Evolutionary conservation across 2,329 filamentous ascomycete species (phyloP), one percentile per base, ranked within the genome.

Genomic region (Paraphaeosphaeria sporulosa): DNA sequence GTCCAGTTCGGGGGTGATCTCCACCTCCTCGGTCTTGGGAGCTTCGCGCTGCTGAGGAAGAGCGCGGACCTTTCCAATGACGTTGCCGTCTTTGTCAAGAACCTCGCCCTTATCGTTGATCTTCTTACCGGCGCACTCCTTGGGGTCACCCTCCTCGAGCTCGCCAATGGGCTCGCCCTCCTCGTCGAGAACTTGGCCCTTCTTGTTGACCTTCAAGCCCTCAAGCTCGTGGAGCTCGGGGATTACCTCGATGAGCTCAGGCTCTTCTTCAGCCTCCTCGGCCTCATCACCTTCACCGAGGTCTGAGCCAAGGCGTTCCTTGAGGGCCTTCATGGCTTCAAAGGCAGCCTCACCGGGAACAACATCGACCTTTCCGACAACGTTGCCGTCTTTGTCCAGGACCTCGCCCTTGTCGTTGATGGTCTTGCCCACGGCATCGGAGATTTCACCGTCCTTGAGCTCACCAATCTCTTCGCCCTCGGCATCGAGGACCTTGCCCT

Each of bases 61-160:
- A 21, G 83, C 80, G 66, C 85, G 80, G 62, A 88, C 85, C 64
- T 84, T 85, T 42, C 87, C 88, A 61, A 90, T 83, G 62, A 90
- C 81, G 47, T 88, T 87, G 43, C 87, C 87, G 48, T 86, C 84
- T 71, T 83, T 86, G 72, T 89, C 87, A 70, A 89, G 81, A 58
- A 90, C 86, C 69, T 89, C 87, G 25, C 87, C 87, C 75, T 88
- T 81, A 59, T 83, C 83, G 65, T 90, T 88, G 66, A 88, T 80
- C 75, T 89, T 89, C 79, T 88, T 89, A 60, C 88, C 83, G 25
- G 88, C 85, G 63, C 87, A 89, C 63, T 89, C 86, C 15, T 83
- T 76, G 15, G 89, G 75, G 55, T 89, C 84, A 46, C 89, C 88
- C 65, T 85, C 83, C 43, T 77, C 72, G 46, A 86, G 81, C 66